Conservation (phyloP, 2,329 filamentous ascomycete species). For the Helicocarpus griseus region DNA sequence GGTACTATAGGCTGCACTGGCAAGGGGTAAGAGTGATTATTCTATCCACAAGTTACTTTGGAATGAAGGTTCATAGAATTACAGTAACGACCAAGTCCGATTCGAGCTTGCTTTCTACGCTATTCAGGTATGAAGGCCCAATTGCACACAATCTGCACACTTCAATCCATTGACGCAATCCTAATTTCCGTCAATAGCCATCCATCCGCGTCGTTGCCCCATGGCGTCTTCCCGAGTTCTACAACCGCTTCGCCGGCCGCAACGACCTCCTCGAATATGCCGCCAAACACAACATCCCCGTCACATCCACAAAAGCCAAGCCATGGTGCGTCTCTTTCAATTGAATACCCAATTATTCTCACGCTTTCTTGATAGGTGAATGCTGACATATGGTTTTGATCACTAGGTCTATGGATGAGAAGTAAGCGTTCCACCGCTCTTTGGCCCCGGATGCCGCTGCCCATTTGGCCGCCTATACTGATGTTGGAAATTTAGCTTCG, state of each 20-base stretch:
- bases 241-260: slow-evolving; percentile 39
- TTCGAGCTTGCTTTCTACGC: slow-evolving; percentile 44
- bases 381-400: slow-evolving; percentile 6
- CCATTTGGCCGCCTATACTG: neutral
- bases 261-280: slow-evolving; percentile 42
- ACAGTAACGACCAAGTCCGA: slow-evolving; percentile 37
- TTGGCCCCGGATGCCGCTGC: neutral
- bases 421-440: slow-evolving; percentile 6
- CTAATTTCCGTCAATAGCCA: slow-evolving; percentile 20
- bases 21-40: slow-evolving; percentile 24
- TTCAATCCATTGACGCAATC: neutral
- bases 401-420: slow-evolving; percentile 20
- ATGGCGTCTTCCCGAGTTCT: slow-evolving; percentile 41
- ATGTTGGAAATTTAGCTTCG: slow-evolving; percentile 34
- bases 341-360: slow-evolving; percentile 12
- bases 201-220: slow-evolving; percentile 41
- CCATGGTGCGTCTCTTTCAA: slow-evolving; percentile 60
- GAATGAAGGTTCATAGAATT: neutral
- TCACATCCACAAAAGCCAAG: slow-evolving; percentile 44
- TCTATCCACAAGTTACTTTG: neutral
- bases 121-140: slow-evolving; percentile 20
- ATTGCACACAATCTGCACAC: neutral
- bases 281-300: slow-evolving; percentile 37
- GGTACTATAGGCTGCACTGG: slow-evolving; percentile 31
- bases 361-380: neutral